Evolutionary conservation across 78 protist species (phyloP).

Genomic region (Capsaspora owczarzaki): DNA sequence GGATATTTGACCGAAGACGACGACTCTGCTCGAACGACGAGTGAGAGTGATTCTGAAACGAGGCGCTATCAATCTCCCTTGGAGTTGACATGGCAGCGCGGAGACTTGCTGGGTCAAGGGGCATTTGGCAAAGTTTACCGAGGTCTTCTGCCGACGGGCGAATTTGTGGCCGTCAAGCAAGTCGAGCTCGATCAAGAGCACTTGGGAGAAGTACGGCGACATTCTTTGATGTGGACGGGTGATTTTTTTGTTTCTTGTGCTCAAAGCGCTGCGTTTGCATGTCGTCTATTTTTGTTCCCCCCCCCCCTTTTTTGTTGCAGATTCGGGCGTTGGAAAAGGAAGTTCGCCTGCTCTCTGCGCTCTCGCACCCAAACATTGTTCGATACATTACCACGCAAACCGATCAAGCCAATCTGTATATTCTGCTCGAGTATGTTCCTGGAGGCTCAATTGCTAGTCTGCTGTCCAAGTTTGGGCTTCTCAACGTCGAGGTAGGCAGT

Average conservation of each 20-base stretch:
- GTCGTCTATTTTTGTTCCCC: background rate
- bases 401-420: background rate
- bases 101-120: background rate
- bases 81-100: background rate
- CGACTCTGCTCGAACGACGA: no score
- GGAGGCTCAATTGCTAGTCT: constrained; percentile 27
- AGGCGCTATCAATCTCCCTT: no score
- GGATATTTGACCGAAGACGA: no score
- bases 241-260: background rate
- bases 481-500: background rate
- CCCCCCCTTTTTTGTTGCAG: background rate
- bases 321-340: constrained; percentile 19
- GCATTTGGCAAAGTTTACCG: background rate
- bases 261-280: background rate
- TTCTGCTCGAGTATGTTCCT: constrained; percentile 17
- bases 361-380: constrained; percentile 27
- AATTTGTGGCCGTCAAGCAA: background rate
- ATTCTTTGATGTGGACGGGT: background rate
- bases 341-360: background rate
- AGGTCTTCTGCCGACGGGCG: background rate
- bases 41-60: no score
- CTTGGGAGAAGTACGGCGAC: background rate
- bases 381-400: constrained; percentile 20
- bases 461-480: background rate
- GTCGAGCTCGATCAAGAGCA: background rate